phyloP scores from a whole-genome alignment of 345 rosid genomes.

The Jatropha curcas region DNA sequence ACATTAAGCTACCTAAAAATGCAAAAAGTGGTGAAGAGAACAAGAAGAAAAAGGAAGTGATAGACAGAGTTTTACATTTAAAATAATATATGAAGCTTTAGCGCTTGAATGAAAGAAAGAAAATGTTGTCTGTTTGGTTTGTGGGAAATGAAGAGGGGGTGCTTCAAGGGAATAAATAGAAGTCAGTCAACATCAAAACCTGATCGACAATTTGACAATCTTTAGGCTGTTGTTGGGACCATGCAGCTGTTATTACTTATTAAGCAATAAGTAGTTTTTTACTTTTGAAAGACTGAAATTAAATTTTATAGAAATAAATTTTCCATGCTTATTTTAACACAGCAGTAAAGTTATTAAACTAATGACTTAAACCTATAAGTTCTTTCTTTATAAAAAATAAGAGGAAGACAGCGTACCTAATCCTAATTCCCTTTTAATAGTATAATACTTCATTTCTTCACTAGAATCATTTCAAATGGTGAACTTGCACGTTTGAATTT shows the following conservation, averaged over 20 bases:
- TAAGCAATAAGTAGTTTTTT: too few species aligned
- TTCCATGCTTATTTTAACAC: too few species aligned
- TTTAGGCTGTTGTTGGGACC: slow-evolving; percentile 30
- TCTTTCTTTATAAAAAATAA: too few species aligned
- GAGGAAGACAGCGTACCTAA: too few species aligned
- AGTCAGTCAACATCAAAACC: slow-evolving; percentile 39
- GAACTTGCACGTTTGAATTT: too few species aligned
- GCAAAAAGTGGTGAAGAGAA: neutral
- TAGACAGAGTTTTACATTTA: slow-evolving; percentile 8
- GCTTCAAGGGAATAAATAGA: slow-evolving; percentile 42
- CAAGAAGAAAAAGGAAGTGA: slow-evolving; percentile 4
- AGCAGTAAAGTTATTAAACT: too few species aligned
- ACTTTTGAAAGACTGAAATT: too few species aligned
- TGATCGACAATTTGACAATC: slow-evolving; percentile 21
- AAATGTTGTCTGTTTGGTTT: slow-evolving; percentile 16
- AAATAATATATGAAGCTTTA: neutral
- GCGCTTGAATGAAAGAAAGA: slow-evolving; percentile 31
- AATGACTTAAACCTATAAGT: too few species aligned
- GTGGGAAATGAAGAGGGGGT: slow-evolving; percentile 28
- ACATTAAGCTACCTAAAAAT: neutral
- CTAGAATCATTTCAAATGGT: too few species aligned
- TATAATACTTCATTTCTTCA: too few species aligned
- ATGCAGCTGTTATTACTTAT: slow-evolving; percentile 22
- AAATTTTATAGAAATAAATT: too few species aligned
- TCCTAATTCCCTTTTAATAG: too few species aligned